Percentiles rank a stretch among this genome's conserved stretches.
Evolutionary conservation across 768 basidiomycete species (phyloP).

Genomic region (Russula brevipes): DNA sequence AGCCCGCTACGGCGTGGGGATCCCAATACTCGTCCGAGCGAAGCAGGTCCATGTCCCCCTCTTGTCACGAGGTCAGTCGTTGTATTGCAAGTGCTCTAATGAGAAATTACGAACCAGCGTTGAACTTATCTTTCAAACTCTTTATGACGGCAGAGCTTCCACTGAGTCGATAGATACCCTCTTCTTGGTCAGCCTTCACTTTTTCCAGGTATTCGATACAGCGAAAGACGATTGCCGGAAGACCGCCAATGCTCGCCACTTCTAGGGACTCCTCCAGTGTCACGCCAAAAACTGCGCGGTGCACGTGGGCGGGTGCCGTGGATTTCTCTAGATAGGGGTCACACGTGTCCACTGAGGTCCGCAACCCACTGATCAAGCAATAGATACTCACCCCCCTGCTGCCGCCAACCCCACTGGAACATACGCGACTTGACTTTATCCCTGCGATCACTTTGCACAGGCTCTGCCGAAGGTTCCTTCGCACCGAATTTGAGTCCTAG

Average conservation of each 20-base stretch:
- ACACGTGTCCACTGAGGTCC: slow-evolving; percentile 10
- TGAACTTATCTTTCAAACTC: slow-evolving; percentile 87
- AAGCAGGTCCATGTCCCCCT: slow-evolving; percentile 93
- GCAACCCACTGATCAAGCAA: not conserved
- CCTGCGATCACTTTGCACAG: slow-evolving; percentile 41
- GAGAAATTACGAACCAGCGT: slow-evolving; percentile 53
- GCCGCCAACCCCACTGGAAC: slow-evolving; percentile 85
- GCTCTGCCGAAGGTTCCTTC: slow-evolving; percentile 51
- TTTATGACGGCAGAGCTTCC: slow-evolving; percentile 96
- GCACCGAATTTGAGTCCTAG: slow-evolving; percentile 86
- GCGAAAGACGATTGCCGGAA: slow-evolving; percentile 93
- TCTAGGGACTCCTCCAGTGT: slow-evolving; percentile 82
- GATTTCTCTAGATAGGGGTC: slow-evolving; percentile 32
- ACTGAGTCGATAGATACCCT: slow-evolving; percentile 94
- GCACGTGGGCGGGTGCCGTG: slow-evolving; percentile 37
- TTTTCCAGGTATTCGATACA: slow-evolving; percentile 93
- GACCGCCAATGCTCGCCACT: slow-evolving; percentile 80
- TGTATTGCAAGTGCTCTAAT: not conserved
- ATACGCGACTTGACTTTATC: slow-evolving; percentile 90
- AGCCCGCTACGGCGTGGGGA: slow-evolving; percentile 93
- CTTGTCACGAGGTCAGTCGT: slow-evolving; percentile 38
- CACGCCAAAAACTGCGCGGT: slow-evolving; percentile 84
- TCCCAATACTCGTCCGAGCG: slow-evolving; percentile 92
- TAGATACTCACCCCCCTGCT: slow-evolving; percentile 34
- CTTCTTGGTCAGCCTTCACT: slow-evolving; percentile 92